Evolutionary conservation across 1,284 basidiomycete genomes (phyloP), one percentile per base, ranked within the genome.

Genomic region (Cryptococcus sp.): DNA sequence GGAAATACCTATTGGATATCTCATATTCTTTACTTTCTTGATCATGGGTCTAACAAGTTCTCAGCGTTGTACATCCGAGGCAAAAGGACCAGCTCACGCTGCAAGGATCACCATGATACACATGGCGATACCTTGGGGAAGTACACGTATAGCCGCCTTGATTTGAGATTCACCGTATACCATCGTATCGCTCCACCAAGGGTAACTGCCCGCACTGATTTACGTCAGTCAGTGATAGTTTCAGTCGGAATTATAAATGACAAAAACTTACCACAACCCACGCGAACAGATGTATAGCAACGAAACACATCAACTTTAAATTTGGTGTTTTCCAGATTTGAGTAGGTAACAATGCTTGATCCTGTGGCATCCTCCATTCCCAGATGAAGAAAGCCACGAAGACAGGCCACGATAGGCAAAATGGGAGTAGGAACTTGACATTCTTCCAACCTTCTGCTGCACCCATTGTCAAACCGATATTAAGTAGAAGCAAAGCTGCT

Each of bases 271-370:
- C 55, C 2, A 46, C 54, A 59, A 61, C 66, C 64, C 65, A 69
- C 4, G 62, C 59, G 51, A 65, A 66, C 14, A 64, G 57, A 5
- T 61, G 54, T 7, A 72, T 50, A 3, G 61, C 61, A 36, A 68
- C 61, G 43, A 65, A 52, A 14, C 66, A 59, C 42, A 72, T 52
- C 8, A 71, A 38, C 23, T 63, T 57, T 36, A 71, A 57, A 53
- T 74, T 74, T 4, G 59, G 65, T 33, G 72, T 66, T 11, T 56
- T 52, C 73, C 71, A 73, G 35, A 65, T 66, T 1, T 50, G 50
- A 0, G 67, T 54, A 0, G 68, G 64, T 31, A 74, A 64, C 31
- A 73, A 49, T 4, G 71, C 71, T 44, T 63, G 59, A 2, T 50
- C 54, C 15, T 64, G 59, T 3, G 59, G 53, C 8, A 70, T 46